Evolutionary conservation across 2,329 filamentous ascomycete genomes (phyloP).

Genomic region (Boeremia lycopersici): DNA sequence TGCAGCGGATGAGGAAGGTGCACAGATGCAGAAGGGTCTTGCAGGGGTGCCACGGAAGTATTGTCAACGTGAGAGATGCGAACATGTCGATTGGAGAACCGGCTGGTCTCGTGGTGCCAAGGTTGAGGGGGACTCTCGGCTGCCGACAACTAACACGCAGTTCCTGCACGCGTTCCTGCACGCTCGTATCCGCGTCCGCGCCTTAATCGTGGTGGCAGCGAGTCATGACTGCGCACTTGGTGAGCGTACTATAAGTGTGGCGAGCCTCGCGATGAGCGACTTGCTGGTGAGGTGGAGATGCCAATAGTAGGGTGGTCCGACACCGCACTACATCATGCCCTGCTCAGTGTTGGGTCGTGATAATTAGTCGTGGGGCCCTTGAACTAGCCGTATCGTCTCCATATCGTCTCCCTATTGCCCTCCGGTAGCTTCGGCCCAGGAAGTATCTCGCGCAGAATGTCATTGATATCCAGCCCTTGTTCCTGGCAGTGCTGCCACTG

Average conservation of each 20-base stretch:
- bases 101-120: background rate
- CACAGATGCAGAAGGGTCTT: slow-evolving; percentile 2
- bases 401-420: slow-evolving; percentile 30
- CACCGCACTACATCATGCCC: no score
- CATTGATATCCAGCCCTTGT: slow-evolving; percentile 52
- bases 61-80: slow-evolving; percentile 8
- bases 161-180: slow-evolving; percentile 10
- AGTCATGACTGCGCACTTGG: background rate
- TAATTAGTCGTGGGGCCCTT: background rate
- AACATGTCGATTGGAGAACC: slow-evolving; percentile 2
- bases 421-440: slow-evolving; percentile 48
- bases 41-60: background rate
- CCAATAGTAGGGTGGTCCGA: no score
- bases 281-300: background rate
- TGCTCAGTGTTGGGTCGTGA: background rate
- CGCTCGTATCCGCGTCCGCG: background rate
- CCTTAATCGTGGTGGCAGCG: background rate
- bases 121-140: background rate
- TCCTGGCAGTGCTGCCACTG: slow-evolving; percentile 54
- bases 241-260: background rate
- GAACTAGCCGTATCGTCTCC: slow-evolving; percentile 40
- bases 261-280: background rate
- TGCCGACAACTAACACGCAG: background rate
- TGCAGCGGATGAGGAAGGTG: slow-evolving; percentile 28
- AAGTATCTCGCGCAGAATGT: slow-evolving; percentile 53